Conservation (phyloP, 768 basidiomycete species). For the Rhizopogon rudus region DNA sequence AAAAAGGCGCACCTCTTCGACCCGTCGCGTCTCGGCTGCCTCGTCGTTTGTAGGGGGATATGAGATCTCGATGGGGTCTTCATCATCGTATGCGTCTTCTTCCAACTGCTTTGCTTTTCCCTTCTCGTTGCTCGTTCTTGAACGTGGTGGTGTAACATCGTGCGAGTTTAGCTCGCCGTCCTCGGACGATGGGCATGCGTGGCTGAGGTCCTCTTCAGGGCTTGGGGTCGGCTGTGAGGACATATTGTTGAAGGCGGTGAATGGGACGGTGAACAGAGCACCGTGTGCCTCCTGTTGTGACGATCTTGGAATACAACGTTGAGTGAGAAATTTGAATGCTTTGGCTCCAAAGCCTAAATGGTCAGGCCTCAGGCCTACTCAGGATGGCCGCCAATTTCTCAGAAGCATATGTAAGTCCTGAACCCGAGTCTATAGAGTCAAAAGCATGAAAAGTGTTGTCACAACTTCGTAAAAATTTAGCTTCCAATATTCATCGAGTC, state of each 20-base stretch:
- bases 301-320: not conserved
- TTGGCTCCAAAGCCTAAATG: not conserved
- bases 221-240: constrained; percentile 15
- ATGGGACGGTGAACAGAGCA: constrained; percentile 20
- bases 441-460: no score
- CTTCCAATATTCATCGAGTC: no score
- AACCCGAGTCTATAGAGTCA: no score
- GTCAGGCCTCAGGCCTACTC: not conserved
- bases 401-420: not conserved
- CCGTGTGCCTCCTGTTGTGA: constrained; percentile 10
- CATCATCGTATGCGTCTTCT: constrained; percentile 19
- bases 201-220: constrained; percentile 42
- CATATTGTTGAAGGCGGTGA: constrained; percentile 31
- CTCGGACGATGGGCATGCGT: constrained; percentile 29
- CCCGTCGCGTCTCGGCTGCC: constrained; percentile 58
- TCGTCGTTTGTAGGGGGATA: constrained; percentile 72
- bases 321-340: constrained; percentile 1
- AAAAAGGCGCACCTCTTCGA: constrained; percentile 57
- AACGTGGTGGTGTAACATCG: constrained; percentile 18
- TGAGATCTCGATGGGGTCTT: constrained; percentile 18
- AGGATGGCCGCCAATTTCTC: not conserved
- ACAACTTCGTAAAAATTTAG: no score
- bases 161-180: constrained; percentile 18
- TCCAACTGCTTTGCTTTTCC: constrained; percentile 26
- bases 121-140: constrained; percentile 24